Percentiles rank a stretch among this genome's conserved stretches.
Conservation (phyloP, 352 stramenopile genomes). For the Phytophthora cryptogea region DNA sequence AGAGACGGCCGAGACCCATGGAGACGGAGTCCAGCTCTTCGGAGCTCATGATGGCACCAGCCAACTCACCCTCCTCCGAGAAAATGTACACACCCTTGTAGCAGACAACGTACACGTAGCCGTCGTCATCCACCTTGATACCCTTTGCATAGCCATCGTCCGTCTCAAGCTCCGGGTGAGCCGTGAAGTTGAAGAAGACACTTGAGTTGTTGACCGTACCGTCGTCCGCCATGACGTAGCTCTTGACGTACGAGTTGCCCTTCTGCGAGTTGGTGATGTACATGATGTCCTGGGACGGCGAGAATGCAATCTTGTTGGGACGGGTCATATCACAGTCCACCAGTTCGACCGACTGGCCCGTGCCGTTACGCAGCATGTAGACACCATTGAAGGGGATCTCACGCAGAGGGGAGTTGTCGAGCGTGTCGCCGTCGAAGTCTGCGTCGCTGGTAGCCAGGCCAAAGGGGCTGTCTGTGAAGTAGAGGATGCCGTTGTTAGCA, state of each 20-base stretch:
- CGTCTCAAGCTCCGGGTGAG: conserved; percentile 65
- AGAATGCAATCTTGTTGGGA: conserved; percentile 87
- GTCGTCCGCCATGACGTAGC: conserved; percentile 58
- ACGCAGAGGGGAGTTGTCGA: conserved; percentile 69
- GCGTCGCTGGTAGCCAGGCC: conserved; percentile 59
- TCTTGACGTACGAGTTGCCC: conserved; percentile 80
- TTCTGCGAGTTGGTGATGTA: conserved; percentile 85
- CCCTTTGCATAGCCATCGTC: conserved; percentile 64
- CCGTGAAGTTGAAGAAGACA: conserved; percentile 81
- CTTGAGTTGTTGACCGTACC: conserved; percentile 56
- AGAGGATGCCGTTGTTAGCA: conserved; percentile 62
- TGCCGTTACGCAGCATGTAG: conserved; percentile 65
- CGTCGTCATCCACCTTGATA: conserved; percentile 75
- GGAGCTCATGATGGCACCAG: conserved; percentile 60
- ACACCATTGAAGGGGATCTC: conserved; percentile 84
- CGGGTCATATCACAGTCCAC: conserved; percentile 78
- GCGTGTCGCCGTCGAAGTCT: conserved; percentile 65
- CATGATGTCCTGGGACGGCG: conserved; percentile 67
- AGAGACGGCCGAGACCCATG: conserved; percentile 75
- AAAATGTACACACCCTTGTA: conserved; percentile 83
- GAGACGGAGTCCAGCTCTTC: conserved; percentile 61
- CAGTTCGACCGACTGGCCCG: conserved; percentile 52
- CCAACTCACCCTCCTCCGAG: conserved; percentile 50
- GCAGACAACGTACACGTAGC: conserved; percentile 77
- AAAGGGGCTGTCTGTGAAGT: conserved; percentile 84